Base-by-base conservation (phyloP, 2,329 filamentous ascomycete species). In the Penicillium sp. region DNA sequence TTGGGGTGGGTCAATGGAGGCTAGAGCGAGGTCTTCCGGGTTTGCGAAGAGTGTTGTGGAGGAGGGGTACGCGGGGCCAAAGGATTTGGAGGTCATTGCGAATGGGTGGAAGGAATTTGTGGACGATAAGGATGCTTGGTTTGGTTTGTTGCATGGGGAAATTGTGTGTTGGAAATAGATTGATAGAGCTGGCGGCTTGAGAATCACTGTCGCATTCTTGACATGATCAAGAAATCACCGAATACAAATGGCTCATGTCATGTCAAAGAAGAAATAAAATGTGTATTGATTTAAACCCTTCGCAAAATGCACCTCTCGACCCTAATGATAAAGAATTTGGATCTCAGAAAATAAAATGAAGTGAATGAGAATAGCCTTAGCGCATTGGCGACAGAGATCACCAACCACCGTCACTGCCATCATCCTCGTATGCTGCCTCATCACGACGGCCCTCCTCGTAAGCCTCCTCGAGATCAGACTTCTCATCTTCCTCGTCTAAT, bases 111-210 rank as follows among this genome's bases (percentile, higher is more conserved):
- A 59, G 47, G 53, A 61, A 23, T 76, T 67, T 65, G 66, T 65
- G 8, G 59, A 65, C 38, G 55, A 71, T 45, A 67, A 73, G 35
- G 60, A 71, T 45, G 72, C 60, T 2, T 75, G 72, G 72, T 72
- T 72, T 63, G 68, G 64, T 4, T 27, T 72, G 36, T 40, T 73
- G 30, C 70, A 75, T 65, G 71, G 72, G 16, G 65, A 76, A 61
- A 69, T 75, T 44, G 36, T 75, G 11, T 74, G 72, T 51, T 65
- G 61, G 57, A 72, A 71, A 52, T 71, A 50, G 40, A 16, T 11
- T 16, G 19, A 9, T 9, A 34, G 2, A 10, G 14, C 10, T 34
- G 11, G 3, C 3, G 5, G 6, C 32, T 34, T 34, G 32, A 6
- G 32, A 2, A 14, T 13, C 32, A 6, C 2, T 5, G 10, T 34